These are phyloP conservation scores for Populus deltoides DNA, from an alignment of 345 rosid genomes.

Conservation along the genomic window DNA sequence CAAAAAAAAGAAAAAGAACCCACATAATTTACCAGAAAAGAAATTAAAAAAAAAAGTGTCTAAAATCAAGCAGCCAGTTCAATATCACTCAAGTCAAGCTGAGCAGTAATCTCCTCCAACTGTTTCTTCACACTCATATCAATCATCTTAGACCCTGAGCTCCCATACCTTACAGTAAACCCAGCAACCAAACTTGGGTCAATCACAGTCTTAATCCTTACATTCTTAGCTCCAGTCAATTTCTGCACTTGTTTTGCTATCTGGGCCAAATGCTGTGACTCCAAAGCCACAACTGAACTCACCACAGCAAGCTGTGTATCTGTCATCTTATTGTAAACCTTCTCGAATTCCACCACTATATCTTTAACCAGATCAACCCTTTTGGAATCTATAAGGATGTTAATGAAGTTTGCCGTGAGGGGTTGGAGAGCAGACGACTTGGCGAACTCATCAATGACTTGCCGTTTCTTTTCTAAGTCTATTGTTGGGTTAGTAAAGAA, in stretches of 20 bases:
- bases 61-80: slow-evolving; percentile 45
- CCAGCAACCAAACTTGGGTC: slow-evolving; percentile 89
- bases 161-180: slow-evolving; percentile 80
- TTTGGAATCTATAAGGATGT: slow-evolving; percentile 62
- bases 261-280: slow-evolving; percentile 75
- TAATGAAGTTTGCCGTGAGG: slow-evolving; percentile 62
- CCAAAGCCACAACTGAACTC: slow-evolving; percentile 75
- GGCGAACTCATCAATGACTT: slow-evolving; percentile 57
- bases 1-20: not conserved
- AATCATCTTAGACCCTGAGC: slow-evolving; percentile 70
- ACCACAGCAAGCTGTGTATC: slow-evolving; percentile 78
- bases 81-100: slow-evolving; percentile 77
- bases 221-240: slow-evolving; percentile 78
- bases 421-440: slow-evolving; percentile 48
- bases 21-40: not conserved
- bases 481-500: slow-evolving; percentile 71
- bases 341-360: slow-evolving; percentile 71
- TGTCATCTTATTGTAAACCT: slow-evolving; percentile 57
- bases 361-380: slow-evolving; percentile 58
- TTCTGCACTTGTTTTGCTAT: slow-evolving; percentile 93
- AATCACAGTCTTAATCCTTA: slow-evolving; percentile 71
- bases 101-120: slow-evolving; percentile 77
- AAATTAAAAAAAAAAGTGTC: not conserved
- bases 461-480: slow-evolving; percentile 43
- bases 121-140: slow-evolving; percentile 97